Conservation (phyloP, 768 basidiomycete species). For the Suillus occidentalis region DNA sequence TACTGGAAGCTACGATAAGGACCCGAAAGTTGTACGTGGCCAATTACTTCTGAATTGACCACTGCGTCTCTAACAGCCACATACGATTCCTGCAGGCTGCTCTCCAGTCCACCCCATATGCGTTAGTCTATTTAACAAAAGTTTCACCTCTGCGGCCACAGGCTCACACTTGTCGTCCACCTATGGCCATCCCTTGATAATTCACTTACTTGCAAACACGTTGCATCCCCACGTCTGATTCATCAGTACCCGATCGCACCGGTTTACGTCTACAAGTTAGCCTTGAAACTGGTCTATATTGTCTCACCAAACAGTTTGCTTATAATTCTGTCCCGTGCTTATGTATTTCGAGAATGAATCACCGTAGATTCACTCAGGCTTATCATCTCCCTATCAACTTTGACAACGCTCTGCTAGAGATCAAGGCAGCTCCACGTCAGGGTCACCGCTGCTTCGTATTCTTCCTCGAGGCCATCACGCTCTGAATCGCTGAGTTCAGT, state of each 20-base stretch:
- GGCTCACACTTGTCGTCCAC: background rate
- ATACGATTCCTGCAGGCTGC: background rate
- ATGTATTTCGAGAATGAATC: conserved; percentile 36
- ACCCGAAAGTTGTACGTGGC: background rate
- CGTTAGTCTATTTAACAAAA: conserved; percentile 3
- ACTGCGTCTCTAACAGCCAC: background rate
- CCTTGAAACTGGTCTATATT: conserved; percentile 22
- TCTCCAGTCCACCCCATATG: background rate
- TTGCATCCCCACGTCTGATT: conserved; percentile 34
- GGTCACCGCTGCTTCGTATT: conserved; percentile 8
- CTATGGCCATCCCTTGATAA: conserved; percentile 14
- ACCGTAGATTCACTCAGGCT: conserved; percentile 22
- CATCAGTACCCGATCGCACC: conserved; percentile 31
- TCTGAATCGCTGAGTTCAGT: too few relatives aligned
- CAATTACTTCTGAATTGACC: background rate
- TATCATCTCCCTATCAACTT: conserved; percentile 4
- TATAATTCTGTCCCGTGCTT: conserved; percentile 34
- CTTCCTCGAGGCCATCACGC: too few relatives aligned
- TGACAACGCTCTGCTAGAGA: background rate
- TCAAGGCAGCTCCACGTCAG: conserved; percentile 15
- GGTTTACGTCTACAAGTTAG: conserved; percentile 23
- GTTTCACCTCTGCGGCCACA: conserved; percentile 3
- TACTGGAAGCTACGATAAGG: conserved; percentile 3
- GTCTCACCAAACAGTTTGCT: conserved; percentile 26
- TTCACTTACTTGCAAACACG: conserved; percentile 36